Percentiles rank a stretch among this genome's conserved stretches.
Conservation (phyloP, 495 filamentous ascomycete genomes). For the Usnea hakonensis region DNA sequence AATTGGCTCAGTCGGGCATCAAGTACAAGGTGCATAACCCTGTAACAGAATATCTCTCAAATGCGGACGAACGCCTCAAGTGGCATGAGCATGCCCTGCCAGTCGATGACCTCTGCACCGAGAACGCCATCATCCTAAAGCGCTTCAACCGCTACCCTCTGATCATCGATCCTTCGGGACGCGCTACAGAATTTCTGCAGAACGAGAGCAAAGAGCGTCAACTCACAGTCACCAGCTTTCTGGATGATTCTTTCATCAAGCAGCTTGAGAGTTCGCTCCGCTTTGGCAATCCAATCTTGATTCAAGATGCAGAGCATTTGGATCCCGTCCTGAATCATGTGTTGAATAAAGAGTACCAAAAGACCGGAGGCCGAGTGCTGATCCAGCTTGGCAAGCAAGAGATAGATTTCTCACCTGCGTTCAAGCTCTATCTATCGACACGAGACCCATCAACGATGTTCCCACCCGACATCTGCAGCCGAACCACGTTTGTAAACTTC, state of each 20-base stretch:
- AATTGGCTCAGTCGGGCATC: conserved; percentile 83
- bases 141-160: conserved; percentile 97
- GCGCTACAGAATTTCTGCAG: conserved; percentile 88
- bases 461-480: conserved; percentile 95
- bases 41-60: conserved; percentile 92
- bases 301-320: conserved; percentile 95
- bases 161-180: conserved; percentile 95
- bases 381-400: conserved; percentile 98
- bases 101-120: conserved; percentile 97
- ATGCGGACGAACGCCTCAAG: conserved; percentile 84
- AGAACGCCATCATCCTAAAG: conserved; percentile 96
- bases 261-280: conserved; percentile 92
- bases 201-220: conserved; percentile 88
- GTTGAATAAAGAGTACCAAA: conserved; percentile 99
- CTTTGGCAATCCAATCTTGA: conserved; percentile 97
- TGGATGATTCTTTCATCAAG: conserved; percentile 96
- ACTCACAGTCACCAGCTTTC: conserved; percentile 93
- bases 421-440: conserved; percentile 92
- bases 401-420: conserved; percentile 97
- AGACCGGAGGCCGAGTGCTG: conserved; percentile 95
- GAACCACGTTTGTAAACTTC: conserved; percentile 98
- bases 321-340: conserved; percentile 98
- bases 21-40: conserved; percentile 89
- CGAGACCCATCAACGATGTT: conserved; percentile 93
- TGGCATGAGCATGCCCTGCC: conserved; percentile 95